Evolutionary conservation across 2,329 filamentous ascomycete species (phyloP).

Genomic region (Trichoderma citrinoviride): DNA sequence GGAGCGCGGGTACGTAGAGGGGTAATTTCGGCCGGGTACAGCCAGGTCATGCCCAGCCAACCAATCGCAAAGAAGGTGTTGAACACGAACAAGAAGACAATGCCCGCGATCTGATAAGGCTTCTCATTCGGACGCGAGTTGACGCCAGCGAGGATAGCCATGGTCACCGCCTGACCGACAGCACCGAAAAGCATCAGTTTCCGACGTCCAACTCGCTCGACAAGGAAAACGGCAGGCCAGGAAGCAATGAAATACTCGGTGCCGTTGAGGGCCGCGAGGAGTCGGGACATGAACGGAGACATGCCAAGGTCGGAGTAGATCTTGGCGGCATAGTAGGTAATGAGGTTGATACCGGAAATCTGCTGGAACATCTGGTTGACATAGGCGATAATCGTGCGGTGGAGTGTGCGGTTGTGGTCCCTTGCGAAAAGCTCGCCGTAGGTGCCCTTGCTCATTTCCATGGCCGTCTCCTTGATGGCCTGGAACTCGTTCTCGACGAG

Average conservation of each 20-base stretch:
- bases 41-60: conserved; percentile 59
- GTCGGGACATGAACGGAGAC: conserved; percentile 53
- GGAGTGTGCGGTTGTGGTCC: conserved; percentile 56
- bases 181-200: conserved; percentile 71
- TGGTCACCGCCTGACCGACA: conserved; percentile 58
- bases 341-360: conserved; percentile 61
- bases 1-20: conserved; percentile 64
- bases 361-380: conserved; percentile 65
- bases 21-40: conserved; percentile 66
- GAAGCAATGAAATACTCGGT: conserved; percentile 61
- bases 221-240: conserved; percentile 58
- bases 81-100: conserved; percentile 65
- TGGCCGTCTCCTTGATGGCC: conserved; percentile 64
- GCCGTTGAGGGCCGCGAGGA: conserved; percentile 47
- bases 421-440: conserved; percentile 58
- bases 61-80: conserved; percentile 58
- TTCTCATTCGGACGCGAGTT: conserved; percentile 49
- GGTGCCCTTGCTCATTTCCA: conserved; percentile 62
- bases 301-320: conserved; percentile 58
- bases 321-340: conserved; percentile 60
- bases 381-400: conserved; percentile 59
- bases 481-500: conserved; percentile 57
- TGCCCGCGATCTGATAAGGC: conserved; percentile 56
- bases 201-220: conserved; percentile 65
- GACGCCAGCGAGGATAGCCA: conserved; percentile 60